phyloP scores from a whole-genome alignment of 208 protist species.

The Angomonas deanei region DNA sequence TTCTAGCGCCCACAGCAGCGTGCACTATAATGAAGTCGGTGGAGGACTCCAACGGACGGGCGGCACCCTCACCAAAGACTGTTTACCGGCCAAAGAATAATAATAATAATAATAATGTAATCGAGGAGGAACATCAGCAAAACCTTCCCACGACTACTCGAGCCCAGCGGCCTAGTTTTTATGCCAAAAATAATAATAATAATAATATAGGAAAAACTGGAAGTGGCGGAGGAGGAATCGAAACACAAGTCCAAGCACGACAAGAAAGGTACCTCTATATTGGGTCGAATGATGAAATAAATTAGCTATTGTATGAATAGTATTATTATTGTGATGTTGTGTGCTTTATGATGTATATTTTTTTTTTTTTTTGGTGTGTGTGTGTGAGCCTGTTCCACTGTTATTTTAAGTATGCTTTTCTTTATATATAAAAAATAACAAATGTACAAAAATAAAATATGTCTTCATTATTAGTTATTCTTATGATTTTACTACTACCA shows the following conservation, averaged over 20 bases:
- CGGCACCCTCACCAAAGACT: too few species aligned
- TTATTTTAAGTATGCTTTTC: background rate
- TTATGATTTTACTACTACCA: background rate
- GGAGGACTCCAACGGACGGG: too few species aligned
- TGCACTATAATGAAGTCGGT: too few species aligned
- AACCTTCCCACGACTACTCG: background rate
- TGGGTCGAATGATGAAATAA: too few species aligned
- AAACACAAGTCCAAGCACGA: too few species aligned
- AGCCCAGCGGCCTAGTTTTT: background rate
- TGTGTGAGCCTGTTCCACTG: background rate
- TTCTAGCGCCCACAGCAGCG: too few species aligned
- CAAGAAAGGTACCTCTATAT: too few species aligned
- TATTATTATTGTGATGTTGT: background rate
- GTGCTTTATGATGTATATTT: background rate
- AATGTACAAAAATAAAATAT: constrained; percentile 3
- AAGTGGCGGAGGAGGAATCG: too few species aligned
- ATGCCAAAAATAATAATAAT: background rate
- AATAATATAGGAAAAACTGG: background rate
- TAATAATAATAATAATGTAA: background rate
- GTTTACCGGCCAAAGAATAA: too few species aligned
- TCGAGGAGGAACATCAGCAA: background rate
- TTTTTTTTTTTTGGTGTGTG: background rate
- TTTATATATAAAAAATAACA: constrained; percentile 2
- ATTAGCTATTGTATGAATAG: too few species aligned
- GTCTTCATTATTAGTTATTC: background rate